Percentiles rank a stretch among this genome's conserved stretches.
Evolutionary conservation across 169 alveolate genomes (phyloP).

Genomic region (Besnoitia besnoiti): DNA sequence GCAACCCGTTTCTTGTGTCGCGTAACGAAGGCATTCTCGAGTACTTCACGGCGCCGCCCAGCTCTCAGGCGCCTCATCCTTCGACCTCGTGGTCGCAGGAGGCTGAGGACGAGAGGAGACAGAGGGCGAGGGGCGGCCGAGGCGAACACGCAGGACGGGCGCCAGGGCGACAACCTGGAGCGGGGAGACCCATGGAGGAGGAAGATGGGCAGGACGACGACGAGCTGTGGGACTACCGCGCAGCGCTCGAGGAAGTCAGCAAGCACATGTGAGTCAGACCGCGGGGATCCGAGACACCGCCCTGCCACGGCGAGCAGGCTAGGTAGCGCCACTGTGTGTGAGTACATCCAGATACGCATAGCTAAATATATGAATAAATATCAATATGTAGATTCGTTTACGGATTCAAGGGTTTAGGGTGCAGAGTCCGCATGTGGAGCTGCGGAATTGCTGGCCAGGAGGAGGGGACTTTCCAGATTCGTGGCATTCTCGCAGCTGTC

Average conservation of each 20-base stretch:
- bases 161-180: not conserved
- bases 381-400: too few species aligned
- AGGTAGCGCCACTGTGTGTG: too few species aligned
- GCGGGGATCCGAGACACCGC: too few species aligned
- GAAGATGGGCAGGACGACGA: not conserved
- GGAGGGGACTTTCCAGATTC: too few species aligned
- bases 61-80: not conserved
- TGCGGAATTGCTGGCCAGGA: too few species aligned
- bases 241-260: not conserved
- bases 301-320: too few species aligned
- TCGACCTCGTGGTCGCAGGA: not conserved
- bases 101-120: not conserved
- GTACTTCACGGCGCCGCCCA: not conserved
- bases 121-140: not conserved
- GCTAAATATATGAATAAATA: too few species aligned
- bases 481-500: too few species aligned
- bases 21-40: not conserved
- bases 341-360: too few species aligned
- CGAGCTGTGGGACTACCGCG: not conserved
- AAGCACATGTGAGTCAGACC: not conserved
- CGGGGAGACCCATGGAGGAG: not conserved
- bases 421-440: too few species aligned
- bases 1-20: not conserved
- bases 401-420: too few species aligned
- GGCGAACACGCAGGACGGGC: not conserved